A percentile compares a stretch with the other conserved stretches of the same genome.
Evolutionary conservation across 2,329 filamentous ascomycete genomes (phyloP).

Genomic region (Fusarium humuli): DNA sequence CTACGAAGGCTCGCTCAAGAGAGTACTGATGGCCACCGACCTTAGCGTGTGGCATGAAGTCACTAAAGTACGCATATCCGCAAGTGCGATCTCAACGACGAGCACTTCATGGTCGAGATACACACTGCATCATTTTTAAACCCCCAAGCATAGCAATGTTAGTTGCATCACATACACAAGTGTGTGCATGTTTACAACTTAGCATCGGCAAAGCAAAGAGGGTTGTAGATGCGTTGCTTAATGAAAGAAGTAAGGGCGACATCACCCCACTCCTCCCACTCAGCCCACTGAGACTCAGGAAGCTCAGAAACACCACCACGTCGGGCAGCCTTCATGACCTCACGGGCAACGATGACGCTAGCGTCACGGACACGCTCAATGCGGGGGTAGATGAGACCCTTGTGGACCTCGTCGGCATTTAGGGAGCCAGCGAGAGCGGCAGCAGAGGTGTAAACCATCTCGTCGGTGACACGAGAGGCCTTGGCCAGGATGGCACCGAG

Average conservation of each 20-base stretch:
- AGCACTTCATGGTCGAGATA: constrained; percentile 38
- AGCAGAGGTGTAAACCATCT: constrained; percentile 97
- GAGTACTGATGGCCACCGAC: constrained; percentile 37
- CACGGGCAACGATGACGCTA: constrained; percentile 84
- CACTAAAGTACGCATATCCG: constrained; percentile 29
- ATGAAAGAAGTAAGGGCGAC: constrained; percentile 71
- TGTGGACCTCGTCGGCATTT: constrained; percentile 81
- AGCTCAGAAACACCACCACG: constrained; percentile 80
- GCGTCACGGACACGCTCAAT: constrained; percentile 94
- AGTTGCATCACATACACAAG: constrained; percentile 30
- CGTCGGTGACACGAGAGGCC: constrained; percentile 85
- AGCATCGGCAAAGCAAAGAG: constrained; percentile 57
- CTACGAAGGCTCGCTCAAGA: constrained; percentile 40
- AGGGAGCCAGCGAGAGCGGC: constrained; percentile 82
- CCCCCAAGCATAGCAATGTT: constrained; percentile 3
- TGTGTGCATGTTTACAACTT: constrained; percentile 47
- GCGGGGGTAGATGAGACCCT: constrained; percentile 89
- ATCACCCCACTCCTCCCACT: constrained; percentile 79
- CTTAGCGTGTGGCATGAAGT: constrained; percentile 30
- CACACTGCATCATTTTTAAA: constrained; percentile 6
- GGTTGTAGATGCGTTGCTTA: constrained; percentile 71
- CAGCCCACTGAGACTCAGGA: constrained; percentile 75
- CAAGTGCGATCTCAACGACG: constrained; percentile 39
- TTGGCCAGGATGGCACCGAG: constrained; percentile 93
- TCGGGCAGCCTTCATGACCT: constrained; percentile 93